These are phyloP conservation scores for Discostella stelligeroides DNA, from an alignment of 108 stramenopile species.

Conservation along the genomic window DNA sequence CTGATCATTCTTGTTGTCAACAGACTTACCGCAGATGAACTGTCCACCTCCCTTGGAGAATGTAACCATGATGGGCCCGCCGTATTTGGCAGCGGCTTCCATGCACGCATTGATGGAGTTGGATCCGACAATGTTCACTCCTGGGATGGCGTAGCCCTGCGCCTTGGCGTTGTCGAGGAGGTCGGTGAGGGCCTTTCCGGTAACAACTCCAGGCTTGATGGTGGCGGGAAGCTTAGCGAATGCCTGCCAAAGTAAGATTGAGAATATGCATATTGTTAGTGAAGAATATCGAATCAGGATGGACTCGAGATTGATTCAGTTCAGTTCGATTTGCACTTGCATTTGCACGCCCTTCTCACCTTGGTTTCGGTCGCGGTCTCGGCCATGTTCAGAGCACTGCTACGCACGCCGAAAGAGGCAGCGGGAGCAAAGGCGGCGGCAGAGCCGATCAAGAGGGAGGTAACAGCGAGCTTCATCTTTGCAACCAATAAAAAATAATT, in stretches of 20 bases:
- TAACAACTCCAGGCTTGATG: constrained; percentile 92
- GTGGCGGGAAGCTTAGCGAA: constrained; percentile 90
- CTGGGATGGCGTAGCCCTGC: constrained; percentile 92
- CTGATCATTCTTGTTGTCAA: constrained; percentile 79
- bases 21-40: constrained; percentile 93
- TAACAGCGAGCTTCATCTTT: constrained; percentile 73
- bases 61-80: constrained; percentile 90
- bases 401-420: constrained; percentile 47
- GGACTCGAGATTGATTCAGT: constrained; percentile 2
- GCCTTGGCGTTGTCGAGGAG: constrained; percentile 86
- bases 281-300: too few relatives aligned
- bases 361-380: constrained; percentile 54
- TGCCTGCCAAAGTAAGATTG: constrained; percentile 44
- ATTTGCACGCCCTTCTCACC: constrained; percentile 6
- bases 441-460: constrained; percentile 56
- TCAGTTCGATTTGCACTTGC: constrained; percentile 10
- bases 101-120: constrained; percentile 94
- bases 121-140: constrained; percentile 92
- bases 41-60: constrained; percentile 96
- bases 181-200: constrained; percentile 85
- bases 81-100: constrained; percentile 93
- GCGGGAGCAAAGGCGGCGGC: constrained; percentile 68
- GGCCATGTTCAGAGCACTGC: constrained; percentile 63
- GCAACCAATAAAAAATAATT: background rate
- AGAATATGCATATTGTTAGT: too few relatives aligned